Conservation (phyloP, 2,329 filamentous ascomycete genomes). For the Podosphaera leucotricha region DNA sequence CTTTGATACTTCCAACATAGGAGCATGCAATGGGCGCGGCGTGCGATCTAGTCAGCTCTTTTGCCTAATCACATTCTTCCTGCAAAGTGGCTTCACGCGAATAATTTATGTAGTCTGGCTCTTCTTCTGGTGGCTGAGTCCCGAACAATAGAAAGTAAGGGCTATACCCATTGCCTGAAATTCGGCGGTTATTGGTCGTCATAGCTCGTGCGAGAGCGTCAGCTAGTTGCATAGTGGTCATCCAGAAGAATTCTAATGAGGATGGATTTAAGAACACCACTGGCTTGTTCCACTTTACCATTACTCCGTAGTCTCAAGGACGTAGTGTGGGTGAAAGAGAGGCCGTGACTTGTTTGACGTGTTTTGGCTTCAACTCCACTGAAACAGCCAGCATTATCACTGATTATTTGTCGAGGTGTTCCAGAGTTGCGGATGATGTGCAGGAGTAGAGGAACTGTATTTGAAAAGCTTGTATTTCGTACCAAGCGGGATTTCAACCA, state of each 20-base stretch:
- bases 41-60: background rate
- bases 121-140: no score
- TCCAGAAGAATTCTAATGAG: background rate
- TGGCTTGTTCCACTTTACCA: background rate
- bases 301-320: background rate
- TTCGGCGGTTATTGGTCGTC: background rate
- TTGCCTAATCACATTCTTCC: background rate
- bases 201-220: background rate
- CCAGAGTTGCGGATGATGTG: background rate
- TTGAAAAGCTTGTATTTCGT: background rate
- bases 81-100: background rate
- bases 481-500: background rate
- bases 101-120: background rate
- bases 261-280: background rate
- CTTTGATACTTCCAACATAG: background rate
- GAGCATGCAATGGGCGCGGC: background rate
- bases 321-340: background rate
- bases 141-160: no score
- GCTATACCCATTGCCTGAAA: background rate
- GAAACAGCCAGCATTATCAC: background rate
- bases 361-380: background rate
- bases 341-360: background rate
- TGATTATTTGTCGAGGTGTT: background rate
- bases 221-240: background rate
- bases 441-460: background rate